These are phyloP conservation scores for Colletotrichum gloeosporioides DNA, from an alignment of 2,329 filamentous ascomycete species.

Conservation along the genomic window DNA sequence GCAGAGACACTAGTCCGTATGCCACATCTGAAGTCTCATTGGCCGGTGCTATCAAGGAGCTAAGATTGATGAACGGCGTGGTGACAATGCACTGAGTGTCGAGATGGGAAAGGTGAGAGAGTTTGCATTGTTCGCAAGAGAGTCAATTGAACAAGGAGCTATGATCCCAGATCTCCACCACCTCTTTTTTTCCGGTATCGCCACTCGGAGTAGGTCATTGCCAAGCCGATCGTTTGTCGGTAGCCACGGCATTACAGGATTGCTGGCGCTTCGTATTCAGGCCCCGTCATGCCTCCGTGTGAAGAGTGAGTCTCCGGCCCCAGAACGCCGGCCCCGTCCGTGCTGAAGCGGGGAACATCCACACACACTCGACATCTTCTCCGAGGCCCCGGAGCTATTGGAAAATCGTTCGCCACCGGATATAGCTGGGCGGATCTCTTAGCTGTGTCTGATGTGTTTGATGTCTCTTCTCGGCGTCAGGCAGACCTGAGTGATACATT, in stretches of 20 bases:
- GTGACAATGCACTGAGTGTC: background rate
- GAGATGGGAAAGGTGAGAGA: constrained; percentile 1
- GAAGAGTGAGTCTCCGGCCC: background rate
- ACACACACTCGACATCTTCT: background rate
- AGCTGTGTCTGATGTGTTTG: background rate
- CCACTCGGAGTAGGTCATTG: background rate
- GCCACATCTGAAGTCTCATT: background rate
- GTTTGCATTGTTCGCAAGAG: background rate
- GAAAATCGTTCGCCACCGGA: background rate
- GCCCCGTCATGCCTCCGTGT: background rate
- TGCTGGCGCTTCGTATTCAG: background rate
- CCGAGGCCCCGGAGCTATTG: background rate
- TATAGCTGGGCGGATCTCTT: background rate
- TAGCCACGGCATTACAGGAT: background rate
- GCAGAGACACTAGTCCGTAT: background rate
- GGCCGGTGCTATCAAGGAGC: background rate
- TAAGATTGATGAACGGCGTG: background rate
- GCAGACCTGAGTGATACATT: background rate
- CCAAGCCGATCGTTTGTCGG: constrained; percentile 2
- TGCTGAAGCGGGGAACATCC: background rate
- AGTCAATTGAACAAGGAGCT: background rate
- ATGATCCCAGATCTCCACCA: background rate
- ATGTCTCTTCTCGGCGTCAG: background rate
- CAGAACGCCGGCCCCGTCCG: constrained; percentile 12
- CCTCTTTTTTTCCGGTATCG: background rate